phyloP scores from a whole-genome alignment of 179 eudicot species.

The Spinacia oleracea region DNA sequence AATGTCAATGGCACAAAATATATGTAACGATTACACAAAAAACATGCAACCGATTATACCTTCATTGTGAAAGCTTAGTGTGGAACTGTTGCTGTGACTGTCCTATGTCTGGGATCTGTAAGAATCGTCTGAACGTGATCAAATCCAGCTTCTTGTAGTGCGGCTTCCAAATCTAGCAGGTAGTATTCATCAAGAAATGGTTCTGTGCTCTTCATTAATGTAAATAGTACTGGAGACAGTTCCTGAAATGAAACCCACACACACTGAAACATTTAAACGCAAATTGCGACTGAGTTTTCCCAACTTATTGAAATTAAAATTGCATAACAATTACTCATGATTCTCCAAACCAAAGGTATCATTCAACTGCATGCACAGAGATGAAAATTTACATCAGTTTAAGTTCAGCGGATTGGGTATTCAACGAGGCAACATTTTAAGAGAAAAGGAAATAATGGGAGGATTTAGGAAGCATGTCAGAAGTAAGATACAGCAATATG shows the following conservation, averaged over 20 bases:
- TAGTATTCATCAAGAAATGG: constrained; percentile 94
- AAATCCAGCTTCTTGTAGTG: constrained; percentile 66
- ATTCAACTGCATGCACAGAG: too few relatives aligned
- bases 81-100: constrained; percentile 84
- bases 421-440: too few relatives aligned
- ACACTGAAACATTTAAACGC: too few relatives aligned
- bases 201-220: constrained; percentile 97
- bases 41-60: not conserved
- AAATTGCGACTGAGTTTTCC: too few relatives aligned
- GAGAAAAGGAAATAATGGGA: not conserved
- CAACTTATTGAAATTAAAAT: too few relatives aligned
- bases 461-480: not conserved
- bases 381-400: too few relatives aligned
- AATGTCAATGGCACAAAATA: too few relatives aligned
- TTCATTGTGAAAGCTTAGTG: constrained; percentile 13
- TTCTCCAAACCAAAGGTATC: too few relatives aligned
- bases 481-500: not conserved
- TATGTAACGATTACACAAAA: not conserved
- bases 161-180: constrained; percentile 77
- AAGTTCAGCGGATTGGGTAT: too few relatives aligned
- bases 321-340: too few relatives aligned
- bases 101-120: constrained; percentile 92
- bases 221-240: constrained; percentile 82
- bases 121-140: constrained; percentile 56
- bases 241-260: constrained; percentile 49